phyloP scores from a whole-genome alignment of 306 rosid genomes.

The Cicer cuneatum region DNA sequence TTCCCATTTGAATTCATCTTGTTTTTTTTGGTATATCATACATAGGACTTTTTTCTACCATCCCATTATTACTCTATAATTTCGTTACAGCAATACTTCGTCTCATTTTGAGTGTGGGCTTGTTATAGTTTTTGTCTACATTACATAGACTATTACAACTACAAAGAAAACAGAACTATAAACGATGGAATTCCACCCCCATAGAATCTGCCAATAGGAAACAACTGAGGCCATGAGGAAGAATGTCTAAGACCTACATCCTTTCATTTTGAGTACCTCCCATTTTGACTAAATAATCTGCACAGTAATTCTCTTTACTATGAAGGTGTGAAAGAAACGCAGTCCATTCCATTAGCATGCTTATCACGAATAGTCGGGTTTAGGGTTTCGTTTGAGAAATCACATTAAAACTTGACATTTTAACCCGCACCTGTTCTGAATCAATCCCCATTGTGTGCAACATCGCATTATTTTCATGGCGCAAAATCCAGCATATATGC shows the following conservation, averaged over 20 bases:
- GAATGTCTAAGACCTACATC: background rate
- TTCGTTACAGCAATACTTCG: background rate
- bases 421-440: background rate
- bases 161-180: background rate
- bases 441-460: slow-evolving; percentile 33
- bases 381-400: too few species aligned
- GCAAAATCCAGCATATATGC: slow-evolving; percentile 32
- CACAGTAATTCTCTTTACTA: background rate
- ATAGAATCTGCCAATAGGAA: slow-evolving; percentile 1
- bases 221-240: background rate
- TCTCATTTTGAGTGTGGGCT: background rate
- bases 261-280: slow-evolving; percentile 8
- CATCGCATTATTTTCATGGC: slow-evolving; percentile 34
- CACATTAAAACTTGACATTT: too few species aligned
- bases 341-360: background rate
- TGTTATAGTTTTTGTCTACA: background rate
- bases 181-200: background rate
- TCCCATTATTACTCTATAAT: background rate
- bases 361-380: background rate
- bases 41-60: background rate
- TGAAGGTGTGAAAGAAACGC: background rate
- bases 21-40: background rate
- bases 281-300: background rate
- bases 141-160: background rate
- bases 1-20: background rate